Base-by-base conservation (phyloP, 2,329 filamentous ascomycete species). In the Pyrenophora tritici-repentis region DNA sequence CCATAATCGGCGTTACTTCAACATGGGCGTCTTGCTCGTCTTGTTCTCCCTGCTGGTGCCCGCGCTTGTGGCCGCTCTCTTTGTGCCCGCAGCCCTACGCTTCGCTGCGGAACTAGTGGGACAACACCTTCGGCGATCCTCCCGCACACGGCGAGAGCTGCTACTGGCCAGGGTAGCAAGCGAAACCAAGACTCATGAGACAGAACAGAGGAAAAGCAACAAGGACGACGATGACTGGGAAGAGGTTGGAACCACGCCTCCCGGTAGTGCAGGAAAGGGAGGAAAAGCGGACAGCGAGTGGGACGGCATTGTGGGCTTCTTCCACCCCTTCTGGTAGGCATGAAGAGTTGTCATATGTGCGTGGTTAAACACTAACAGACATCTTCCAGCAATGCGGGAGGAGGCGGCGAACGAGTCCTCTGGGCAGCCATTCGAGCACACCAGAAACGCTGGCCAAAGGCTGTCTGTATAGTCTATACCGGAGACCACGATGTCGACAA, bases 401-500 rank as follows among this genome's bases (percentile, higher is more conserved):
- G 94, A 22, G 94, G 94, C 54, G 94, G 94, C 56, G 94, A 99
- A 76, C 83, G 94, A 72, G 94, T 99, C 36, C 84, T 99, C 20
- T 99, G 95, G 91, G 93, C 92, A 48, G 94, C 94, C 9, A 90
- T 99, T 54, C 85, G 90, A 53, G 91, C 93, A 34, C 97, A 91
- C 2, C 94, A 97, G 75, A 83, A 86, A 65, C 84, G 88, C 60
- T 97, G 90, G 86, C 94, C 93, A 2, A 88, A 87, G 53, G 91
- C 91, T 35, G 88, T 92, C 66, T 96, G 92, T 65, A 84, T 94
- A 12, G 89, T 99, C 31, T 99, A 99, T 71, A 99, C 94, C 0
- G 94, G 94, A 43, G 94, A 99, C 71, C 90, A 96, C 71, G 91
- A 94, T 62, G 89, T 89, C 38, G 86, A 85, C 72, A 96, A 96